Base-by-base conservation (phyloP, 805 yeast species). In the Metschnikowia matae region DNA sequence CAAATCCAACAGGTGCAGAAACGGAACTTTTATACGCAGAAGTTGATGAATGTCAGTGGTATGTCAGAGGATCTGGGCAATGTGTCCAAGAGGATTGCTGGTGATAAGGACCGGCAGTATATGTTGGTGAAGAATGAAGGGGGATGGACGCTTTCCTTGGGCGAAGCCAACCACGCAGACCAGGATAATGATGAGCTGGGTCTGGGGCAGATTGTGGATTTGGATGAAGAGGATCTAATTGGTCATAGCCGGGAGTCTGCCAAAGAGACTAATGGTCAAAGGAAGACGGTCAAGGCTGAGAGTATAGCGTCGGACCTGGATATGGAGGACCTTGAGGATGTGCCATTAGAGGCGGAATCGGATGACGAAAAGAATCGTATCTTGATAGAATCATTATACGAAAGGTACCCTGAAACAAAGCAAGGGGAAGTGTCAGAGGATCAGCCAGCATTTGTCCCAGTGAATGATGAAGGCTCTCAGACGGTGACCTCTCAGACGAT, bases 1-100 rank as follows among this genome's bases (percentile, higher is more conserved):
- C 99, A 94, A 65, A 88, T 94, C 53, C 83, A 87, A 58, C 87
- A 92, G 80, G 98, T 94, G 0, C 87, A 89, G 57, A 89, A 89
- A 64, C 77, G 99, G 54, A 94, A 94, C 65, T 90, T 81, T 62
- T 83, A 86, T 57, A 92, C 99, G 0, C 98, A 94, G 67, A 78
- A 82, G 55, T 72, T 94, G 36, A 85, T 94, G 88, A 84, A 83
- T 55, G 82, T 86, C 0, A 80, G 88, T 7, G 98, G 97, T 0
- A 77, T 88, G 82, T 87, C 85, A 35, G 82, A 74, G 39, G 79
- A 74, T 13, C 73, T 75, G 4, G 58, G 60, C 2, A 75, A 69
- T 48, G 66, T 75, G 0, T 70, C 77, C 7, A 68, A 80, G 50
- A 74, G 97, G 47, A 81, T 94, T 4, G 90, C 96, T 0, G 88